phyloP scores from a whole-genome alignment of 192 early-diverging fungal genomes.

The Piromyces finnis region DNA sequence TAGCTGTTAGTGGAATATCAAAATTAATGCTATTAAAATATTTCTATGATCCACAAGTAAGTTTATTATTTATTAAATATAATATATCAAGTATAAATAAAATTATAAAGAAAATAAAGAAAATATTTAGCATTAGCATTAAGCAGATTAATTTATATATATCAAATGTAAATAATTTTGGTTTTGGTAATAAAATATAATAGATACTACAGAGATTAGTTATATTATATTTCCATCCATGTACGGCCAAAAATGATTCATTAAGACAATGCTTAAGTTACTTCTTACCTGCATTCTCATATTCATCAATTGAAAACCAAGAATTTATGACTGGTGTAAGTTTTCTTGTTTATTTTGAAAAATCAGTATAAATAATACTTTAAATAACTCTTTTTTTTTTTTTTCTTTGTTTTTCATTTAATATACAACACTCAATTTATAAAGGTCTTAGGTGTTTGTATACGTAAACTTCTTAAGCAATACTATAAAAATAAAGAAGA shows the following conservation, averaged over 20 bases:
- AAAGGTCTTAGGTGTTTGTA: constrained; percentile 13
- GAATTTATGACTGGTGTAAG: constrained; percentile 34
- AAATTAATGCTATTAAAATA: constrained; percentile 45
- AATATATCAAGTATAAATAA: too few relatives aligned
- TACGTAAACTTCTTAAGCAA: constrained; percentile 12
- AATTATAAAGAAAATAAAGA: too few relatives aligned
- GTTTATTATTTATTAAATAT: constrained; percentile 18
- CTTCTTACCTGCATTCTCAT: constrained; percentile 70
- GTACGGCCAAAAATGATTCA: constrained; percentile 39
- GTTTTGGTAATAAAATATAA: background rate
- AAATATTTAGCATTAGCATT: too few relatives aligned
- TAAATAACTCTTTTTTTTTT: background rate
- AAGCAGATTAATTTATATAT: too few relatives aligned
- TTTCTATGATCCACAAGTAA: constrained; percentile 14
- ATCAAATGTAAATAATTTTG: too few relatives aligned
- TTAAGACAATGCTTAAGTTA: constrained; percentile 74
- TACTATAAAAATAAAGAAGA: constrained; percentile 13
- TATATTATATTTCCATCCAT: constrained; percentile 66
- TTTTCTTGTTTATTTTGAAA: background rate
- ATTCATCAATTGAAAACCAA: constrained; percentile 59
- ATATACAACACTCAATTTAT: background rate
- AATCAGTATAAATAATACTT: too few relatives aligned
- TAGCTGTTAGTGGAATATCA: constrained; percentile 57
- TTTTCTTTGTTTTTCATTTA: background rate
- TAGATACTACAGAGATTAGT: constrained; percentile 56